These are phyloP conservation scores for Arthrobotrys pseudoclavata DNA, from an alignment of 2,329 filamentous ascomycete genomes.

Conservation along the genomic window DNA sequence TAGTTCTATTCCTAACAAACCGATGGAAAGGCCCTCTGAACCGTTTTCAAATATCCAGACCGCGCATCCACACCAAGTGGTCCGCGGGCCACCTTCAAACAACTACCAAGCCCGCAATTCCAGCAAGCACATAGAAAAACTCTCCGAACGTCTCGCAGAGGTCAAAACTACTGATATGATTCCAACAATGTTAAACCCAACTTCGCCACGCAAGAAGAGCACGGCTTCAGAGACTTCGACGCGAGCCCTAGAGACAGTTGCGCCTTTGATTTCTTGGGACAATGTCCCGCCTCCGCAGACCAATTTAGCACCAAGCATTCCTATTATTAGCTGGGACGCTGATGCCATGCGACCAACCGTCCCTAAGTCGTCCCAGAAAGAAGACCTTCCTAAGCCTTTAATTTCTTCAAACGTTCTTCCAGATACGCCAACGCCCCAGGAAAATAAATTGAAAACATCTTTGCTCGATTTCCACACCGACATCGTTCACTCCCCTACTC, in stretches of 20 bases:
- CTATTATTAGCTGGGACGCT: background rate
- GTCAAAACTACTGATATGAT: slow-evolving; percentile 55
- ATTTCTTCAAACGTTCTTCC: background rate
- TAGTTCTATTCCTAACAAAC: slow-evolving; percentile 8
- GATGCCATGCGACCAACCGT: background rate
- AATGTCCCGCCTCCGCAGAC: background rate
- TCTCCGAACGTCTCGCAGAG: slow-evolving; percentile 31
- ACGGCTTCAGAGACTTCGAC: background rate
- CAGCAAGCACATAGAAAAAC: slow-evolving; percentile 18
- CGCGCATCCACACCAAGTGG: background rate
- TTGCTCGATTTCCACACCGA: slow-evolving; percentile 47
- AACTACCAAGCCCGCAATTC: background rate
- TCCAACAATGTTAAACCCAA: slow-evolving; percentile 45
- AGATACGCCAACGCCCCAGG: too few relatives aligned
- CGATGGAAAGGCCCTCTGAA: slow-evolving; percentile 8
- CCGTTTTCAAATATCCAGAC: background rate
- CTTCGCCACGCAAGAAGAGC: slow-evolving; percentile 6
- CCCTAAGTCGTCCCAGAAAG: background rate
- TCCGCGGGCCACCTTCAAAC: slow-evolving; percentile 6
- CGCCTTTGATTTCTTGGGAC: slow-evolving; percentile 20
- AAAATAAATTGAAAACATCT: background rate
- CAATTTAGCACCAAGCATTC: background rate
- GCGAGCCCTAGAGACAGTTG: background rate
- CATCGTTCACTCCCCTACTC: slow-evolving; percentile 61
- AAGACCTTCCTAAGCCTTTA: slow-evolving; percentile 58